Evolutionary conservation across 768 basidiomycete genomes (phyloP).

Genomic region (Suillus placidus): DNA sequence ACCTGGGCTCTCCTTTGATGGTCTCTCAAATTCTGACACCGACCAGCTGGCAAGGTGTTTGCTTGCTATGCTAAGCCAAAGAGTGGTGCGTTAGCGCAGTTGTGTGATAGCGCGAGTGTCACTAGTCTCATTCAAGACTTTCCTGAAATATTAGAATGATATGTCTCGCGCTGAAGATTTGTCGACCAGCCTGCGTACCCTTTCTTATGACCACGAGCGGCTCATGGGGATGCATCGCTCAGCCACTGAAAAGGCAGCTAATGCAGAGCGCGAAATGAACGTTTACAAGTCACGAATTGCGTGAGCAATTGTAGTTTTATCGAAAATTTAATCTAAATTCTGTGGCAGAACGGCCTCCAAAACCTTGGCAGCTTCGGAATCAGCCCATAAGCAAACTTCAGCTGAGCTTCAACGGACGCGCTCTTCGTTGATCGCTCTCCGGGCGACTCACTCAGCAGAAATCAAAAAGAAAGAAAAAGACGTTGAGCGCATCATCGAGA

Average conservation of each 20-base stretch:
- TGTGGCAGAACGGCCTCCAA: slow-evolving; percentile 51
- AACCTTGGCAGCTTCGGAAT: slow-evolving; percentile 59
- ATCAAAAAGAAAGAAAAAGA: slow-evolving; percentile 84
- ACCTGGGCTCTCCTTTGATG: slow-evolving; percentile 71
- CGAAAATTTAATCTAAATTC: background rate
- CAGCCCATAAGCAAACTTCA: slow-evolving; percentile 69
- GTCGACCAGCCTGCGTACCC: slow-evolving; percentile 70
- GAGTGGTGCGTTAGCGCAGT: slow-evolving; percentile 57
- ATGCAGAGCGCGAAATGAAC: slow-evolving; percentile 79
- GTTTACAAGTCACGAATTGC: slow-evolving; percentile 69
- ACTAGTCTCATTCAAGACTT: slow-evolving; percentile 12
- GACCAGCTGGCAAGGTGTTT: slow-evolving; percentile 72
- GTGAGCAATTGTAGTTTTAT: slow-evolving; percentile 47
- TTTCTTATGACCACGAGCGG: slow-evolving; percentile 82
- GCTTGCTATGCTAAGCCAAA: slow-evolving; percentile 73
- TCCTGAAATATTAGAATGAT: slow-evolving; percentile 53
- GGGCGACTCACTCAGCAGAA: slow-evolving; percentile 69
- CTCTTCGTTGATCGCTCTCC: slow-evolving; percentile 64
- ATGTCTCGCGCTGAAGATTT: slow-evolving; percentile 79
- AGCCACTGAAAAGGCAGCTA: slow-evolving; percentile 62
- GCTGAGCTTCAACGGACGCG: slow-evolving; percentile 75
- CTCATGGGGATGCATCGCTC: slow-evolving; percentile 63
- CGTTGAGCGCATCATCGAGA: slow-evolving; percentile 70
- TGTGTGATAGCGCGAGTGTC: background rate
- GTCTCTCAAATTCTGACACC: slow-evolving; percentile 54